These are phyloP conservation scores for Grigorovia transvaalensis DNA, from an alignment of 805 yeast genomes.

Conservation along the genomic window DNA sequence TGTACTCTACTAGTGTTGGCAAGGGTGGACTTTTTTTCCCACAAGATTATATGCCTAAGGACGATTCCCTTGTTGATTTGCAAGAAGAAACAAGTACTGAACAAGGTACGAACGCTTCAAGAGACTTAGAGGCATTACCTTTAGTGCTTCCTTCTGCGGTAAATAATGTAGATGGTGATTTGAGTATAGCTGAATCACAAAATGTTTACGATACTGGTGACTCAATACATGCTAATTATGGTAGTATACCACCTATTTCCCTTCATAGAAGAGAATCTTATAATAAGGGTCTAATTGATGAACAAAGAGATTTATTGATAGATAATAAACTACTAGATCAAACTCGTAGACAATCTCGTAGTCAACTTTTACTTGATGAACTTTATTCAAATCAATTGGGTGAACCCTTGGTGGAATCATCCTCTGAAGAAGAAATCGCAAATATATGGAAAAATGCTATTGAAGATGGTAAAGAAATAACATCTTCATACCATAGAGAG, in stretches of 20 bases:
- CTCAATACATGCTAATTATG: constrained; percentile 1
- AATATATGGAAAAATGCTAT: constrained; percentile 25
- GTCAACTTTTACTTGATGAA: constrained; percentile 4
- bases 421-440: constrained; percentile 14
- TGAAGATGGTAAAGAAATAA: constrained; percentile 21
- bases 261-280: constrained; percentile 6
- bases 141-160: not conserved
- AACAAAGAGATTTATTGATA: constrained; percentile 26
- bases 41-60: constrained; percentile 19
- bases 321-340: constrained; percentile 21
- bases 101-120: not conserved
- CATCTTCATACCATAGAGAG: constrained; percentile 33
- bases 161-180: not conserved
- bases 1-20: constrained; percentile 27
- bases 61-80: constrained; percentile 7
- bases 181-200: not conserved
- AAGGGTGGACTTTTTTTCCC: constrained; percentile 26
- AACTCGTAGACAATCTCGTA: constrained; percentile 3
- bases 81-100: constrained; percentile 3
- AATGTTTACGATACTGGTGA: not conserved
- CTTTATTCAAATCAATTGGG: constrained; percentile 8
- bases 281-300: constrained; percentile 18
- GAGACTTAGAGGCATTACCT: constrained; percentile 1
- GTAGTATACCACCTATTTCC: not conserved
- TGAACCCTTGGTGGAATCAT: constrained; percentile 1